phyloP scores from a whole-genome alignment of 192 early-diverging fungal species.

The Backusella tuberculispora region DNA sequence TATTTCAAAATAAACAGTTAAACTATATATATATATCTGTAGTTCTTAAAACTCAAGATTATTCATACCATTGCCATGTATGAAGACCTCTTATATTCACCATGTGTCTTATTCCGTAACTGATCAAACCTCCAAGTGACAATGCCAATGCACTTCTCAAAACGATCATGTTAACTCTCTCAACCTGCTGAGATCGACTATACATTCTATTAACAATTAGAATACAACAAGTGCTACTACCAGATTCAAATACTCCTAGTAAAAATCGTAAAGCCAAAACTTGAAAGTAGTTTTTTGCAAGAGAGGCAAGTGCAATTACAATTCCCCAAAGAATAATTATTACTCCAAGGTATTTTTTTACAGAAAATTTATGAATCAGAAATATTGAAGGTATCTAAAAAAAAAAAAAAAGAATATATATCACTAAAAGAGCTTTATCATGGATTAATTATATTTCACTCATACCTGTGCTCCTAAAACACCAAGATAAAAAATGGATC shows the following conservation, averaged over 20 bases:
- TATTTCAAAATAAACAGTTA: background rate
- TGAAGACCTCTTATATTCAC: background rate
- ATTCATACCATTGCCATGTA: constrained; percentile 35
- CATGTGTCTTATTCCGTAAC: constrained; percentile 37
- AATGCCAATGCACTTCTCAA: constrained; percentile 28
- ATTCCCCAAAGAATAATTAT: constrained; percentile 30
- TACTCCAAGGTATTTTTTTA: constrained; percentile 18
- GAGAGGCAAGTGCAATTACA: constrained; percentile 8
- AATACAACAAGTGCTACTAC: constrained; percentile 19
- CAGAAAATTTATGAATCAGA: constrained; percentile 30
- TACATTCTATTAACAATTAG: constrained; percentile 32
- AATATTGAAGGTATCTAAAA: constrained; percentile 29
- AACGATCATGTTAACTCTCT: constrained; percentile 6
- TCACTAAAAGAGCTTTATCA: background rate
- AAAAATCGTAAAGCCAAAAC: constrained; percentile 31
- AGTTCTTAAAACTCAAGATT: background rate
- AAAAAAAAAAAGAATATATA: background rate
- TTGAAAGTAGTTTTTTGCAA: constrained; percentile 30
- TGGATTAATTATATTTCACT: background rate
- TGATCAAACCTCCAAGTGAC: constrained; percentile 21
- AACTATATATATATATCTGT: background rate
- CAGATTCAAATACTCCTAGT: constrained; percentile 33
- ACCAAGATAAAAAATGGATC: constrained; percentile 36
- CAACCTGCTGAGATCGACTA: constrained; percentile 22
- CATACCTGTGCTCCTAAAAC: constrained; percentile 23